phyloP scores from a whole-genome alignment of 805 yeast genomes.

The Debaryomyces castellii region DNA sequence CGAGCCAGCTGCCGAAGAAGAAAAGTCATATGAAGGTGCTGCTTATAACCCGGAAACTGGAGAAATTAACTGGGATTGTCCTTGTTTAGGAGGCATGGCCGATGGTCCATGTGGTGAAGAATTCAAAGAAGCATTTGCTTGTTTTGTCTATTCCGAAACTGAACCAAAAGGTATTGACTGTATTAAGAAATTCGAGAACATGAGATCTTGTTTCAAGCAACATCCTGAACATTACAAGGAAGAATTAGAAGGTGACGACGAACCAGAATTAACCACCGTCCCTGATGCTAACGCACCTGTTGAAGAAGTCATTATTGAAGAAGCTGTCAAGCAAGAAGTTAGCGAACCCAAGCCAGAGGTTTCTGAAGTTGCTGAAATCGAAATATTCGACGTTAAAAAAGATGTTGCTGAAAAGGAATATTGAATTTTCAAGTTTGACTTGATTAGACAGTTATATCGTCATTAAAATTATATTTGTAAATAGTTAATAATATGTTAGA shows the following conservation, averaged over 20 bases:
- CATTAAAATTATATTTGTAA: neutral
- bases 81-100: conserved; percentile 99
- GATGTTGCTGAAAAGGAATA: neutral
- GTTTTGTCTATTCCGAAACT: conserved; percentile 89
- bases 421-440: neutral
- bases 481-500: neutral
- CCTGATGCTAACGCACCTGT: conserved; percentile 2
- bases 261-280: conserved; percentile 4
- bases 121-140: conserved; percentile 75
- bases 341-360: conserved; percentile 4
- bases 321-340: neutral
- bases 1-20: conserved; percentile 6
- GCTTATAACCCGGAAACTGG: conserved; percentile 97
- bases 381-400: neutral
- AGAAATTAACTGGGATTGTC: conserved; percentile 99
- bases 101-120: conserved; percentile 89
- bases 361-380: conserved; percentile 3
- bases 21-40: conserved; percentile 44
- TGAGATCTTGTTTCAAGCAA: conserved; percentile 92
- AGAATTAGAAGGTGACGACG: conserved; percentile 77
- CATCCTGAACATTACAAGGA: conserved; percentile 94
- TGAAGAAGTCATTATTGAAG: neutral
- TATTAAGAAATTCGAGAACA: conserved; percentile 80
- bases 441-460: neutral
- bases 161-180: conserved; percentile 98